These are phyloP conservation scores for Nakazawaea wyomingensis DNA, from an alignment of 805 yeast species.

Conservation along the genomic window DNA sequence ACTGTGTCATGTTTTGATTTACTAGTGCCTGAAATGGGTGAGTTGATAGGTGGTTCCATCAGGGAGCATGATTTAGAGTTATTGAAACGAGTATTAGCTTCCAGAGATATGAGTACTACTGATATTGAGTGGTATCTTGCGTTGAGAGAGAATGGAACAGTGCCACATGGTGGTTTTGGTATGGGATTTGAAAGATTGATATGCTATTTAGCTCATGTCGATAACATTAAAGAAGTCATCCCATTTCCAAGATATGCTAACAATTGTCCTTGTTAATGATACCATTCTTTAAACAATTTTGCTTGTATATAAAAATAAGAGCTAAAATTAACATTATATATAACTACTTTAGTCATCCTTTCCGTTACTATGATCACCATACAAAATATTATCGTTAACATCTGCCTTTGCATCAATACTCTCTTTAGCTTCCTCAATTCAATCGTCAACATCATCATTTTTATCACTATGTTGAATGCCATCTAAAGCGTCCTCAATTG, in stretches of 20 bases:
- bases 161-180: slow-evolving; percentile 97
- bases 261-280: slow-evolving; percentile 38
- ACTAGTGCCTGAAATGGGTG: slow-evolving; percentile 88
- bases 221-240: slow-evolving; percentile 79
- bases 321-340: neutral
- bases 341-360: too few species aligned
- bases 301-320: slow-evolving; percentile 9
- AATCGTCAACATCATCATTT: too few species aligned
- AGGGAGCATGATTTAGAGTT: slow-evolving; percentile 64
- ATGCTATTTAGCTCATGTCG: slow-evolving; percentile 65
- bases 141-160: slow-evolving; percentile 68
- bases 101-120: slow-evolving; percentile 50
- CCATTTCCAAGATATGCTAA: slow-evolving; percentile 78
- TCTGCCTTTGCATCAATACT: too few species aligned
- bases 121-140: slow-evolving; percentile 78
- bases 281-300: neutral
- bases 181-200: slow-evolving; percentile 87
- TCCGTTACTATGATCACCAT: too few species aligned
- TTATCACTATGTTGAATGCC: neutral
- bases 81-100: slow-evolving; percentile 44
- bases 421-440: too few species aligned
- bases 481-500: slow-evolving; percentile 11
- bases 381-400: too few species aligned
- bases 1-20: slow-evolving; percentile 92
- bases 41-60: slow-evolving; percentile 88